These are phyloP conservation scores for Anaeramoeba flamelloides DNA, from an alignment of 78 protist genomes.

Conservation along the genomic window DNA sequence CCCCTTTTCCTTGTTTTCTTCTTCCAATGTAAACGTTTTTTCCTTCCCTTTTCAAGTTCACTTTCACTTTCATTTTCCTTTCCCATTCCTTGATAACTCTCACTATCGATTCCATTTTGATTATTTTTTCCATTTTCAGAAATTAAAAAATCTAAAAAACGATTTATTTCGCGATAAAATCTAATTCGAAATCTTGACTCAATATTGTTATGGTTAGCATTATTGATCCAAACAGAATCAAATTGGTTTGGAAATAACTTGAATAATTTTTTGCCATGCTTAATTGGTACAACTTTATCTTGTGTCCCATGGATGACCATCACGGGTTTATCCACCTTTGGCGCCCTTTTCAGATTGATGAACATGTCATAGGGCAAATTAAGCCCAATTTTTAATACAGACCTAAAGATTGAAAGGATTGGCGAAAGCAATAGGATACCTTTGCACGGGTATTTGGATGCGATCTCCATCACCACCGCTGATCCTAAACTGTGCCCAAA, in stretches of 20 bases:
- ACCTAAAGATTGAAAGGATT: background rate
- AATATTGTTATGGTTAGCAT: too few relatives aligned
- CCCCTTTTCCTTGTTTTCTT: too few relatives aligned
- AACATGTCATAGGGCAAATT: background rate
- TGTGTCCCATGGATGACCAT: background rate
- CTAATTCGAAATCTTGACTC: too few relatives aligned
- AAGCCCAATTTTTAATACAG: background rate
- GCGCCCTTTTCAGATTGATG: background rate
- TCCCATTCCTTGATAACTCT: too few relatives aligned
- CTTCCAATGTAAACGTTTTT: too few relatives aligned
- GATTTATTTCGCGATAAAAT: too few relatives aligned
- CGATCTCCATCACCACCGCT: background rate
- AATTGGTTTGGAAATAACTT: background rate
- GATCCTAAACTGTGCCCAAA: background rate
- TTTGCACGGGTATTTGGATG: background rate
- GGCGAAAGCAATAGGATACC: background rate
- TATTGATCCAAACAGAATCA: too few relatives aligned
- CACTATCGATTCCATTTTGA: too few relatives aligned
- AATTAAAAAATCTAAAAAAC: too few relatives aligned
- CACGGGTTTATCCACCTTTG: background rate
- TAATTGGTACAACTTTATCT: background rate
- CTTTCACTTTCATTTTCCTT: too few relatives aligned
- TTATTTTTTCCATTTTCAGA: too few relatives aligned
- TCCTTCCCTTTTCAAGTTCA: too few relatives aligned
- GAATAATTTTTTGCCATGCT: background rate